phyloP scores from a whole-genome alignment of 371 early-diverging fungal genomes.

The Mucor lusitanicus region DNA sequence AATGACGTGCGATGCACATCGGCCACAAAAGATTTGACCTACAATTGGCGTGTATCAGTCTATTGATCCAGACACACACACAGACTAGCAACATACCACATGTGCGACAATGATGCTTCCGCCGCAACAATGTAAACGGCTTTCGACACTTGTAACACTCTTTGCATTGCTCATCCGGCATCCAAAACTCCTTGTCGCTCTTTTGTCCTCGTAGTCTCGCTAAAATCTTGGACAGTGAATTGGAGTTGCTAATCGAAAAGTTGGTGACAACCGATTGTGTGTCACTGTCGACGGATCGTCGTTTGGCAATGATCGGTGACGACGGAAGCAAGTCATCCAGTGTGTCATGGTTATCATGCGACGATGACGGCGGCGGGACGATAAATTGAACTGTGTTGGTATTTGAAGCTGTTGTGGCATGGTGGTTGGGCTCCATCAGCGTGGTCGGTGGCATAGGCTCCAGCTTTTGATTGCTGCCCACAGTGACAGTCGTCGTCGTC shows the following conservation, averaged over 20 bases:
- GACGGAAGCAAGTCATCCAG: slow-evolving; percentile 29
- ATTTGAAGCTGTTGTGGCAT: background rate
- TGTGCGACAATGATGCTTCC: slow-evolving; percentile 87
- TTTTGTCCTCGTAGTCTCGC: slow-evolving; percentile 65
- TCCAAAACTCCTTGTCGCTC: slow-evolving; percentile 78
- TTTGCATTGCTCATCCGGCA: slow-evolving; percentile 82
- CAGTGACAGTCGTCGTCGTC: slow-evolving; percentile 28
- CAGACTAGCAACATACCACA: slow-evolving; percentile 59
- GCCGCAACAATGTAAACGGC: slow-evolving; percentile 70
- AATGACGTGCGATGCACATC: slow-evolving; percentile 78
- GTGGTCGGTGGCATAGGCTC: background rate
- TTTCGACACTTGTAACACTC: slow-evolving; percentile 85
- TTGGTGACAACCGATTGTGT: slow-evolving; percentile 57
- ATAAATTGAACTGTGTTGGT: slow-evolving; percentile 13
- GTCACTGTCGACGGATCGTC: slow-evolving; percentile 55
- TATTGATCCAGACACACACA: background rate
- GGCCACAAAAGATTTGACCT: slow-evolving; percentile 82
- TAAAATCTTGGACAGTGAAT: slow-evolving; percentile 59
- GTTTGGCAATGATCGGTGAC: slow-evolving; percentile 34
- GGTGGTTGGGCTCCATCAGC: background rate
- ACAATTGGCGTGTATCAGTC: background rate
- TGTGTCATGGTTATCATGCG: slow-evolving; percentile 12
- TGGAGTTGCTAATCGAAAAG: slow-evolving; percentile 57
- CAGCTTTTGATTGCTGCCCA: slow-evolving; percentile 18
- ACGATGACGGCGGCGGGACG: background rate